Evolutionary conservation across 257 asterid genomes (phyloP).

Genomic region (Echites panduratus): DNA sequence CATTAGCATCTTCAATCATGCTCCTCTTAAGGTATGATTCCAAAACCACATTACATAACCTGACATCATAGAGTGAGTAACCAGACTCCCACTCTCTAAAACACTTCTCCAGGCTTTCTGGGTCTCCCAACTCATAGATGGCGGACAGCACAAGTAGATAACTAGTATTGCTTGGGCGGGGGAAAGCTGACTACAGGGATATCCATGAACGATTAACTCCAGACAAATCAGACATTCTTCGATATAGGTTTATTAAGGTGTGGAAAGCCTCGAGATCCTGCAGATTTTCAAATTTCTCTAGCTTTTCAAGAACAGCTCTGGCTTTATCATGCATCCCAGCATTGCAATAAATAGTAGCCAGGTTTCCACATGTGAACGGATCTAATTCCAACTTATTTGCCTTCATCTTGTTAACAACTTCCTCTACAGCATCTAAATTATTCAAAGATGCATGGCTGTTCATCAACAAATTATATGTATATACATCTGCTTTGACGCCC

Average conservation of each 20-base stretch:
- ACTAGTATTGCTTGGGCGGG: constrained; percentile 20
- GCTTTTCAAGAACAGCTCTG: constrained; percentile 29
- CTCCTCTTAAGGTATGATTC: constrained; percentile 42
- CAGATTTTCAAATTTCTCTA: constrained; percentile 37
- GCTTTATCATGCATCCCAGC: constrained; percentile 48
- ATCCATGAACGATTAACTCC: constrained; percentile 44
- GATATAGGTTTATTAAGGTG: constrained; percentile 43
- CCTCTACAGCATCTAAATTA: constrained; percentile 43
- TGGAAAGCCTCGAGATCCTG: constrained; percentile 25
- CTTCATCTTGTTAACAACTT: constrained; percentile 60
- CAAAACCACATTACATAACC: constrained; percentile 57
- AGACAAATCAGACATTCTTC: constrained; percentile 40
- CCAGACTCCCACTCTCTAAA: constrained; percentile 59
- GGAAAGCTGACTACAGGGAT: constrained; percentile 17
- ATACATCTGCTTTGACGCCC: constrained; percentile 28
- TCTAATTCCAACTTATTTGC: constrained; percentile 28
- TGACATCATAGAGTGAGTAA: constrained; percentile 34
- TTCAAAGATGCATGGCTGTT: constrained; percentile 45
- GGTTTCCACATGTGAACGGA: constrained; percentile 56
- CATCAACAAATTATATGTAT: constrained; percentile 56
- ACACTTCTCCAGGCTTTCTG: constrained; percentile 40
- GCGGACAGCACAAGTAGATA: constrained; percentile 27
- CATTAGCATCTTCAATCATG: constrained; percentile 60
- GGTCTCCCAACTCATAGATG: constrained; percentile 38
- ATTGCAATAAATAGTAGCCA: constrained; percentile 50